Evolutionary conservation across 441 rosid species (phyloP), one percentile per base, ranked within the genome.

Genomic region (Mallotus repandus): DNA sequence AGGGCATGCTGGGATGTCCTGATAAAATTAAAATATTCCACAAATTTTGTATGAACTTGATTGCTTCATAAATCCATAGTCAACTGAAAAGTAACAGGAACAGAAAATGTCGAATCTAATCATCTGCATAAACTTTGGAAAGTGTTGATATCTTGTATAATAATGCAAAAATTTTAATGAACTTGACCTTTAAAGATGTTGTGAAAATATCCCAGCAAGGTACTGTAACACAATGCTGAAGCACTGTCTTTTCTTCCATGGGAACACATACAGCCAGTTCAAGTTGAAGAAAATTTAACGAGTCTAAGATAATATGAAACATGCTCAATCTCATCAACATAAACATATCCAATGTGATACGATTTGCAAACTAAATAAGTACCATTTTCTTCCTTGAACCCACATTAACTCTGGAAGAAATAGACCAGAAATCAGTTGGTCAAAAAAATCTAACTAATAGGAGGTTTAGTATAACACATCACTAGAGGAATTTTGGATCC

Each of bases 21-120:
- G 2, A 5, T 63, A 56, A 72, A 46, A 57, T 18, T 52, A 18
- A 63, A 41, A 57, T 22, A 56, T 29, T 68, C 41, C 57, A 55
- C 29, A 66, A 22, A 57, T 6, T 25, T 49, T 35, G 2, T 65
- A 18, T 65, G 61, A 19, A 57, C 14, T 48, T 46, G 68, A 48
- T 32, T 58, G 18, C 75, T 21, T 56, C 38, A 18, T 35, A 57
- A 58, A 7, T 58, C 58, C 71, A 70, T 29, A n/a, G 35, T 35
- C 18, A 18, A 43, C 4, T 10, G 63, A 21, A 35, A 56, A 32
- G 48, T 3, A 58, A 57, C 25, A 58, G 13, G 53, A 54, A n/a
- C 22, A 18, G 6, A 22, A 41, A 52, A 19, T 63, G 43, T 7
- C 9, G 56, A 57, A 50, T 45, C 58, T 32, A 52, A 45, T 63